phyloP scores from a whole-genome alignment of 306 rosid genomes.

The Cyamopsis tetragonoloba region DNA sequence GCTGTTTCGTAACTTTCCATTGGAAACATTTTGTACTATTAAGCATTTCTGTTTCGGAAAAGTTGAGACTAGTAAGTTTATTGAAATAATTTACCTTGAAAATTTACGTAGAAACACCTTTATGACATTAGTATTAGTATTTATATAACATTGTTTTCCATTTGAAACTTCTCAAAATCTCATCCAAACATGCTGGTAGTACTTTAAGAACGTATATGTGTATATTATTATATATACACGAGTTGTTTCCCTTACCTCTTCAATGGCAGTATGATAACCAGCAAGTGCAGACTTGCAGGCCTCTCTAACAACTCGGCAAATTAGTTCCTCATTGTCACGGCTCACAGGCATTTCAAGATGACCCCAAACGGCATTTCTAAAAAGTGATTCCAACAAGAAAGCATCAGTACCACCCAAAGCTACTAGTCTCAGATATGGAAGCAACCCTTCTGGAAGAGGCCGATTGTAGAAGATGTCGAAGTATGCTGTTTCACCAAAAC shows the following conservation, averaged over 20 bases:
- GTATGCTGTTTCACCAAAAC: conserved; percentile 62
- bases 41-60: no score
- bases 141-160: no score
- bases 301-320: conserved; percentile 64
- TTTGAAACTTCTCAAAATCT: no score
- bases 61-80: no score
- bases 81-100: no score
- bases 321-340: conserved; percentile 81
- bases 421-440: conserved; percentile 73
- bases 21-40: no score
- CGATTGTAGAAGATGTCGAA: conserved; percentile 61
- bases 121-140: no score
- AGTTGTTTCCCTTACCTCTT: conserved; percentile 92
- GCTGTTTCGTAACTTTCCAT: no score
- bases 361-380: conserved; percentile 77
- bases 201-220: no score
- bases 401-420: conserved; percentile 86
- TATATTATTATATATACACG: no score
- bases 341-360: conserved; percentile 76
- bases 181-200: no score
- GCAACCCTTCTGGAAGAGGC: conserved; percentile 63
- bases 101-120: no score
- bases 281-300: conserved; percentile 79
- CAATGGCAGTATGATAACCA: conserved; percentile 74
- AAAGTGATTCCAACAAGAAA: conserved; percentile 76